Evolutionary conservation across 73 alveolate genomes (phyloP).

Genomic region (Tetrahymena borealis): DNA sequence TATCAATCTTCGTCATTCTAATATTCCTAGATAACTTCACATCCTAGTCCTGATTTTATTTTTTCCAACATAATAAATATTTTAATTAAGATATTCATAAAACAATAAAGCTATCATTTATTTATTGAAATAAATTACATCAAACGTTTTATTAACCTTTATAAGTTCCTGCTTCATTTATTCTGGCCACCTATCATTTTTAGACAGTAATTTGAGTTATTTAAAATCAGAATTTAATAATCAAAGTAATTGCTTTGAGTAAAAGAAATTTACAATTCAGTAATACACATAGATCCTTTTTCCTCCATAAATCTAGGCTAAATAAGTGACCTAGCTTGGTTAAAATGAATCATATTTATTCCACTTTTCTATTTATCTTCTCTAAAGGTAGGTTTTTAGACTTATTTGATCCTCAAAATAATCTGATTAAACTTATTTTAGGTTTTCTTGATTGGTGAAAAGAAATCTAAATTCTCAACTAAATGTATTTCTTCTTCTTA

Average conservation of each 20-base stretch:
- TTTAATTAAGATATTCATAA: not conserved
- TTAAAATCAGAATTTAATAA: not conserved
- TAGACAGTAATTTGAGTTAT: too few relatives aligned
- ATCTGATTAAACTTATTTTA: not conserved
- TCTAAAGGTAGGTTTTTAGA: not conserved
- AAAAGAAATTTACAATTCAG: not conserved
- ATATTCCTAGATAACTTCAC: not conserved
- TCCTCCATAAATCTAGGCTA: not conserved
- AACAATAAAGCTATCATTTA: not conserved
- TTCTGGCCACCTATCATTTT: not conserved
- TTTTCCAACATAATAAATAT: not conserved
- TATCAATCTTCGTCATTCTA: not conserved
- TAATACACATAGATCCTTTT: not conserved
- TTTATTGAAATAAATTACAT: not conserved
- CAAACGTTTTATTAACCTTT: not conserved
- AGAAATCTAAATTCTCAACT: not conserved
- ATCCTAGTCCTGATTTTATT: not conserved
- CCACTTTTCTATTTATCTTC: not conserved
- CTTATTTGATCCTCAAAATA: not conserved
- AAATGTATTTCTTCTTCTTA: not conserved
- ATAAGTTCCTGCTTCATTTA: not conserved
- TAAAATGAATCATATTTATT: not conserved
- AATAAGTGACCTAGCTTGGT: not conserved
- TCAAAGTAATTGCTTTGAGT: too few relatives aligned
- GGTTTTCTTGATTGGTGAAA: not conserved